A percentile compares a stretch with the other conserved stretches of the same genome.
These are phyloP conservation scores for Kernera saxatilis DNA, from an alignment of 345 rosid genomes.

Conservation along the genomic window DNA sequence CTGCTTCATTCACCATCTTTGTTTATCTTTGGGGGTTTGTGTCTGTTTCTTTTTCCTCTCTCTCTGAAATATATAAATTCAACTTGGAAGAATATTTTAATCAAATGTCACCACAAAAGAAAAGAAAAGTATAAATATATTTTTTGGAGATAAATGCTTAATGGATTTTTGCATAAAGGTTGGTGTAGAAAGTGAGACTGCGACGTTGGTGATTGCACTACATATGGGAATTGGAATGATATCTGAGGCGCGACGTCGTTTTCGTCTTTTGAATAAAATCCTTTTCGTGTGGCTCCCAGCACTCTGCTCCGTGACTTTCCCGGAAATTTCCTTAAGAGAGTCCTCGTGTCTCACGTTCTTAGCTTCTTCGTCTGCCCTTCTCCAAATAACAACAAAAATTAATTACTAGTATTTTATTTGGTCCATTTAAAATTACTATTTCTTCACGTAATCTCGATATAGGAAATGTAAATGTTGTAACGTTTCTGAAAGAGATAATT, in stretches of 20 bases:
- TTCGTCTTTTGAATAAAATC: neutral
- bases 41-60: neutral
- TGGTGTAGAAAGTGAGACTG: slow-evolving; percentile 13
- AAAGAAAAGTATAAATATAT: neutral
- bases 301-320: slow-evolving; percentile 18
- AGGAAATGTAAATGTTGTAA: neutral
- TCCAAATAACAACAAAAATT: neutral
- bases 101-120: slow-evolving; percentile 2
- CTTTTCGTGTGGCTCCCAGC: slow-evolving; percentile 12
- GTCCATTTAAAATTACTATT: neutral
- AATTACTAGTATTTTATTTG: neutral
- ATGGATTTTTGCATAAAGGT: neutral
- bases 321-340: slow-evolving; percentile 15
- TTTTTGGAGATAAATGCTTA: neutral
- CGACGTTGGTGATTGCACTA: neutral
- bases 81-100: neutral
- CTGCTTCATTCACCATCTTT: neutral
- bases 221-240: neutral
- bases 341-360: neutral
- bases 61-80: neutral
- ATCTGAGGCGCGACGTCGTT: slow-evolving; percentile 6
- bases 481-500: neutral
- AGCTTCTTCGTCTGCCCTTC: neutral
- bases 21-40: neutral
- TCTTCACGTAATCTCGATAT: neutral